Evolutionary conservation across 257 asterid genomes (phyloP).

Genomic region (Fraxinus anomala): DNA sequence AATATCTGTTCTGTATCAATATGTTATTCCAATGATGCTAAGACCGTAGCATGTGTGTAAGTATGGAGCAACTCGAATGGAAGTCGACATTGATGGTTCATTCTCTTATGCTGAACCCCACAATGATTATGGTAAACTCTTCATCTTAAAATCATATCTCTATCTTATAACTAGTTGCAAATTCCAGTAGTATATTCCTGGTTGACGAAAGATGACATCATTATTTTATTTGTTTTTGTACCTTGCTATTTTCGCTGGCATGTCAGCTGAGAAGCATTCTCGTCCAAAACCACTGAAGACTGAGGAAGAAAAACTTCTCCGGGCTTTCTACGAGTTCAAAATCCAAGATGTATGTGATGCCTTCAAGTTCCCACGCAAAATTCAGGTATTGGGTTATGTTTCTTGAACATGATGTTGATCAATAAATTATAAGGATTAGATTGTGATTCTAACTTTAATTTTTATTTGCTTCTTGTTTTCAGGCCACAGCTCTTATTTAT

Average conservation of each 20-base stretch:
- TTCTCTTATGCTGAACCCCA: conserved; percentile 72
- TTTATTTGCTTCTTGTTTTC: conserved; percentile 36
- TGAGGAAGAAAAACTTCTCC: conserved; percentile 84
- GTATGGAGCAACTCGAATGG: conserved; percentile 90
- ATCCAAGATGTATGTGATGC: conserved; percentile 98
- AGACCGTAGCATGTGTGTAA: conserved; percentile 39
- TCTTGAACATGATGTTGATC: conserved; percentile 23
- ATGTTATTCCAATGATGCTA: conserved; percentile 32
- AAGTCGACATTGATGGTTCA: conserved; percentile 87
- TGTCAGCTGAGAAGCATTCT: conserved; percentile 76
- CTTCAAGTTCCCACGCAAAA: conserved; percentile 92
- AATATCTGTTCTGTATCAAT: neutral
- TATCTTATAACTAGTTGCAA: conserved; percentile 15
- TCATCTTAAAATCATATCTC: conserved; percentile 18
- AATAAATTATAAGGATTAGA: neutral
- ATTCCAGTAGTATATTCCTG: conserved; percentile 15
- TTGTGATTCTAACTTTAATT: conserved; percentile 26
- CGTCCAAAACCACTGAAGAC: conserved; percentile 80
- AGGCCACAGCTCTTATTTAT: conserved; percentile 95
- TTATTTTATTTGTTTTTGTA: conserved; percentile 15
- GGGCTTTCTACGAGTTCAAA: conserved; percentile 91
- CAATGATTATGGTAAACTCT: conserved; percentile 52
- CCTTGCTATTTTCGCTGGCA: conserved; percentile 25
- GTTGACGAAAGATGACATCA: conserved; percentile 17
- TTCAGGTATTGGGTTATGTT: conserved; percentile 57